Evolutionary conservation across 257 asterid species (phyloP).

Genomic region (Pogostemon cablin): DNA sequence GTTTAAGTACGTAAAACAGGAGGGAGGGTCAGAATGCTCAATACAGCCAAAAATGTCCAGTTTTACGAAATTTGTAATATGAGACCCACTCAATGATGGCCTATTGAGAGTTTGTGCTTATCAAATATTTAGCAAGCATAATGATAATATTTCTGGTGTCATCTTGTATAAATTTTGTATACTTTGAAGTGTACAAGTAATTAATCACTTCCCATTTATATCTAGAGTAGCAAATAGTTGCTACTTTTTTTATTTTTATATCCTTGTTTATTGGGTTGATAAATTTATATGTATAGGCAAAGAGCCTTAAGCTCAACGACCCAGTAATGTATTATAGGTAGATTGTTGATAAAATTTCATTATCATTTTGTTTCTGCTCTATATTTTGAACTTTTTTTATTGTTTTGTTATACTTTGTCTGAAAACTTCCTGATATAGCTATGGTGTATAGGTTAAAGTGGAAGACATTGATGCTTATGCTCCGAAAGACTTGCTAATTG

Average conservation of each 20-base stretch:
- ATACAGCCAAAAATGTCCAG: background rate
- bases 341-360: background rate
- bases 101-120: background rate
- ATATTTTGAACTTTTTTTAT: conserved; percentile 24
- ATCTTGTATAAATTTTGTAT: background rate
- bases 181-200: background rate
- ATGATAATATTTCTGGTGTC: background rate
- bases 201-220: background rate
- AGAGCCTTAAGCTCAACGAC: background rate
- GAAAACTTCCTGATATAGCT: conserved; percentile 30
- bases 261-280: conserved; percentile 2
- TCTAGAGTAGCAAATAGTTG: background rate
- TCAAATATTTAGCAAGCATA: background rate
- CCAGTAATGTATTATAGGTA: background rate
- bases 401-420: conserved; percentile 22
- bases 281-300: background rate
- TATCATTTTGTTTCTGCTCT: conserved; percentile 5
- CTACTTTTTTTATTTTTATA: background rate
- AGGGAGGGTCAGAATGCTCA: background rate
- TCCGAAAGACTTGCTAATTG: conserved; percentile 94
- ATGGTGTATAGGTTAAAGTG: conserved; percentile 69
- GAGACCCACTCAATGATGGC: background rate
- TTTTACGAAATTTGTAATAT: background rate
- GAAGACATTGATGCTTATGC: conserved; percentile 98
- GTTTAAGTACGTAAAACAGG: background rate